These are phyloP conservation scores for Calonectria hawksworthii DNA, from an alignment of 2,329 filamentous ascomycete genomes.

Conservation along the genomic window DNA sequence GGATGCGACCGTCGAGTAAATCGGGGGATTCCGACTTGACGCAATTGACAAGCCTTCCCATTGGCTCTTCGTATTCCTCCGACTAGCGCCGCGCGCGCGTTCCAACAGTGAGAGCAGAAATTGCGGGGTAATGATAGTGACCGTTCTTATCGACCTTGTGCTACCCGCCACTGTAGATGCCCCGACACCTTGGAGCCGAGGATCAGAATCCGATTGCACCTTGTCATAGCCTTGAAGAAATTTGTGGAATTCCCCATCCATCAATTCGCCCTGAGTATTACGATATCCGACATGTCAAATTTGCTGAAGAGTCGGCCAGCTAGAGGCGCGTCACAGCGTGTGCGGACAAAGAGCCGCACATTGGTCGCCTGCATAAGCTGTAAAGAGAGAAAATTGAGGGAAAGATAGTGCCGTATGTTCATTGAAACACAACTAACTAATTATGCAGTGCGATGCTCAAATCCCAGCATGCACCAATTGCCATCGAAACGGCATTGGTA, in stretches of 20 bases:
- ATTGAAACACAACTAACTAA: not conserved
- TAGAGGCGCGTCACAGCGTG: not conserved
- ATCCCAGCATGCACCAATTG: slow-evolving; percentile 6
- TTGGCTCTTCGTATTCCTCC: slow-evolving; percentile 25
- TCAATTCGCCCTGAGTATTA: not conserved
- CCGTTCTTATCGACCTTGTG: not conserved
- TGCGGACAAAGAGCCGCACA: not conserved
- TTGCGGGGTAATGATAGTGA: slow-evolving; percentile 1
- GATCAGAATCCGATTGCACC: not conserved
- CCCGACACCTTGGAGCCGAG: not conserved
- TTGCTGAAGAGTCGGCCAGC: not conserved
- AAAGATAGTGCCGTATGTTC: not conserved
- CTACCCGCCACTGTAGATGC: not conserved
- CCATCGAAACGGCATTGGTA: not conserved
- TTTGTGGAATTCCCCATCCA: not conserved
- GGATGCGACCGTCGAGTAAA: not conserved
- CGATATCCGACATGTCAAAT: not conserved
- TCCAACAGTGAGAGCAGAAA: not conserved
- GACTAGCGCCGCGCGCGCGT: slow-evolving; percentile 1
- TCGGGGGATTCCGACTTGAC: not conserved
- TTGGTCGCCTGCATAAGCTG: slow-evolving; percentile 1
- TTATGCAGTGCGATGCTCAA: not conserved
- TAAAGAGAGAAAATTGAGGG: slow-evolving; percentile 10
- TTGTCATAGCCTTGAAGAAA: not conserved
- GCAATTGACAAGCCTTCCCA: not conserved